phyloP scores from a whole-genome alignment of 1,284 basidiomycete species.

The Exobasidium cylindrosporum region DNA sequence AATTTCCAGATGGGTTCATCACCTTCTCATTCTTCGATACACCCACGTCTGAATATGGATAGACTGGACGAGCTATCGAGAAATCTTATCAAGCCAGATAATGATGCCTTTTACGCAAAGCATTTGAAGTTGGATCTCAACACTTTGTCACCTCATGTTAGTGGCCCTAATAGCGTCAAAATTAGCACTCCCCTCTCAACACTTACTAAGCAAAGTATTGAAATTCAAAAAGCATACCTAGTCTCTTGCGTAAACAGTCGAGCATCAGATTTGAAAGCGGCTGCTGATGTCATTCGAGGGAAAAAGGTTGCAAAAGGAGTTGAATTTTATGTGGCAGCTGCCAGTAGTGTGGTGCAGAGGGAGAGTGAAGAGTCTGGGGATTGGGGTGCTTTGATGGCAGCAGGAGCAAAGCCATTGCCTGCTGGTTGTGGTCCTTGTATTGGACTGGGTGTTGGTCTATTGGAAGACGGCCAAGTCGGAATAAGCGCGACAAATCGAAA shows the following conservation, averaged over 20 bases:
- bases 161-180: slow-evolving; percentile 97
- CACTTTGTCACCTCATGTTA: slow-evolving; percentile 89
- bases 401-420: slow-evolving; percentile 87
- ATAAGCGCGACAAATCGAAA: slow-evolving; percentile 98
- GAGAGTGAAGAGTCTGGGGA: slow-evolving; percentile 82
- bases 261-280: slow-evolving; percentile 87
- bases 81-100: slow-evolving; percentile 69
- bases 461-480: slow-evolving; percentile 90
- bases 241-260: slow-evolving; percentile 98
- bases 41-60: slow-evolving; percentile 79
- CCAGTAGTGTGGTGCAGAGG: slow-evolving; percentile 83
- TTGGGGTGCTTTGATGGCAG: slow-evolving; percentile 79
- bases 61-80: slow-evolving; percentile 66
- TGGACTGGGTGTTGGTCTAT: slow-evolving; percentile 83
- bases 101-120: slow-evolving; percentile 77
- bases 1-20: slow-evolving; percentile 65
- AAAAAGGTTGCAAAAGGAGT: slow-evolving; percentile 79
- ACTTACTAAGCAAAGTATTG: slow-evolving; percentile 71
- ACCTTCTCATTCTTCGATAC: slow-evolving; percentile 62
- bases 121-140: slow-evolving; percentile 89
- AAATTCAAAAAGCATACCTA: slow-evolving; percentile 96
- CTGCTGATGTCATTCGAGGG: slow-evolving; percentile 81
- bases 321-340: slow-evolving; percentile 96
- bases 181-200: slow-evolving; percentile 82
- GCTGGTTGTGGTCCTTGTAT: slow-evolving; percentile 98